Conservation (phyloP, 2,329 filamentous ascomycete genomes). For the Ceratocystis cacaofunesta region DNA sequence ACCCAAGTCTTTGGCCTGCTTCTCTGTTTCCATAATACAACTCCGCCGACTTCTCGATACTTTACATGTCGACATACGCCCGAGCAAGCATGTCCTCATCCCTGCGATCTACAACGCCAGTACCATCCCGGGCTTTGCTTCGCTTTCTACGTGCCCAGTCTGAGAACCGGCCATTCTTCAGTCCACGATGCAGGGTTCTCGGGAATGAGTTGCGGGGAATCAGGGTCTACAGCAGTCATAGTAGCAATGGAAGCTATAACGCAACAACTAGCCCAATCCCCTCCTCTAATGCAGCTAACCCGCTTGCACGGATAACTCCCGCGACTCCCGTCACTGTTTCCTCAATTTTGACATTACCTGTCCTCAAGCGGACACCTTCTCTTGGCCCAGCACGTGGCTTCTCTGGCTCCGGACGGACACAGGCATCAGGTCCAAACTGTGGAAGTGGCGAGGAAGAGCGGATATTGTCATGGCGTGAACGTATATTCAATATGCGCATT, state of each 20-base stretch:
- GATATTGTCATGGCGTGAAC: slow-evolving; percentile 15
- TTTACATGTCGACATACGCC: slow-evolving; percentile 10
- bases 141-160: slow-evolving; percentile 61
- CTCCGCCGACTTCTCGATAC: too few species aligned
- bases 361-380: neutral
- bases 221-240: neutral
- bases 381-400: slow-evolving; percentile 3
- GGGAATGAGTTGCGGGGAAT: neutral
- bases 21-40: too few species aligned
- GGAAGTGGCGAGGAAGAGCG: slow-evolving; percentile 10
- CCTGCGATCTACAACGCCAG: slow-evolving; percentile 27
- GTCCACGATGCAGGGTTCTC: slow-evolving; percentile 19
- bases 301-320: neutral
- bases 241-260: neutral
- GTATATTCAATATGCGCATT: slow-evolving; percentile 14
- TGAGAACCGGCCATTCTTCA: slow-evolving; percentile 40
- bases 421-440: neutral
- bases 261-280: neutral
- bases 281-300: neutral
- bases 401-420: neutral
- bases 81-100: slow-evolving; percentile 30
- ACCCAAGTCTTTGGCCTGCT: too few species aligned
- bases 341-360: neutral
- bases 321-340: neutral
- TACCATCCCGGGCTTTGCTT: slow-evolving; percentile 44